phyloP scores from a whole-genome alignment of 169 alveolate genomes.

The Eimeria necatrix region DNA sequence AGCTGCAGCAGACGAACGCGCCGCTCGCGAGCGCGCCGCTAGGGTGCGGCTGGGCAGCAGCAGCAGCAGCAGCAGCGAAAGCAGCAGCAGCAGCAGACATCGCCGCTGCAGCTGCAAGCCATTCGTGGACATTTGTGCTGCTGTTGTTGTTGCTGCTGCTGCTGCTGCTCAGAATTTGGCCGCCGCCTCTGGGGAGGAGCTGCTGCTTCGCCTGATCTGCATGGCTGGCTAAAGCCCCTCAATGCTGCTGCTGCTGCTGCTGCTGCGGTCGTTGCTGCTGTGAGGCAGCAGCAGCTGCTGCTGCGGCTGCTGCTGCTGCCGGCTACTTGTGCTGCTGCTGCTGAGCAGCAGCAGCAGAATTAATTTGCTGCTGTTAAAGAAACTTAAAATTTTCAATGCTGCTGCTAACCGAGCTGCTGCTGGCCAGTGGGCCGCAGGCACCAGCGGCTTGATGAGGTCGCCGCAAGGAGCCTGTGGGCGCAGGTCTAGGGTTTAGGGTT shows the following conservation, averaged over 20 bases:
- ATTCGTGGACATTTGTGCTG: not conserved
- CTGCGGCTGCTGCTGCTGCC: not conserved
- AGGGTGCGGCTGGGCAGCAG: not conserved
- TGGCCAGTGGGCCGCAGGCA: not conserved
- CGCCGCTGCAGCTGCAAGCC: constrained; percentile 24
- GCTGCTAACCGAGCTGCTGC: not conserved
- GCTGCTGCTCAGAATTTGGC: not conserved
- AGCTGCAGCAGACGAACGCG: not conserved
- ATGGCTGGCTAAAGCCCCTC: constrained; percentile 1
- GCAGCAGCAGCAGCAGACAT: not conserved
- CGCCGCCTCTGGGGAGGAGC: not conserved
- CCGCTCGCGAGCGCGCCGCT: constrained; percentile 11
- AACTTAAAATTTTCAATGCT: not conserved
- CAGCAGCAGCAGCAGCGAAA: constrained; percentile 56
- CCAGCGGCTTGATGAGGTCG: not conserved
- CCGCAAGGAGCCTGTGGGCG: not conserved
- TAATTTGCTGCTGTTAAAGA: too few species aligned
- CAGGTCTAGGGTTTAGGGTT: not conserved
- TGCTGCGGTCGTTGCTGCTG: not conserved
- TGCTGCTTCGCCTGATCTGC: not conserved
- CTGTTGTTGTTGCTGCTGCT: not conserved
- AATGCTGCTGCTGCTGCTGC: not conserved
- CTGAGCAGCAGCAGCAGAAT: not conserved
- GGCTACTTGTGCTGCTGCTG: constrained; percentile 27
- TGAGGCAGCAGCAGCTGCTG: not conserved